phyloP scores from a whole-genome alignment of 2,329 filamentous ascomycete genomes.

The Paecilomyces dactylethromorphus region DNA sequence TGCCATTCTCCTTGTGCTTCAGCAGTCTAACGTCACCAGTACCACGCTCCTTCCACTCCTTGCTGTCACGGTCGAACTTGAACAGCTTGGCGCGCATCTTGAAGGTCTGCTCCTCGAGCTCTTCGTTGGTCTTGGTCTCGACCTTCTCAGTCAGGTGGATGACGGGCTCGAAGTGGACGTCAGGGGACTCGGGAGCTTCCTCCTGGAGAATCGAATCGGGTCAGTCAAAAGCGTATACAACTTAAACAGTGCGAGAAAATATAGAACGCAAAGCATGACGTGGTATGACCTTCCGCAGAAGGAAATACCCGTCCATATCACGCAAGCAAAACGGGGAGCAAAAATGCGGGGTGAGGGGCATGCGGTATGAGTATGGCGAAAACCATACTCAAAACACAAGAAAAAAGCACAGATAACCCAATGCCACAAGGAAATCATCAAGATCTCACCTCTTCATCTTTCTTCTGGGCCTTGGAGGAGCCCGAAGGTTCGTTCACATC shows the following conservation, averaged over 20 bases:
- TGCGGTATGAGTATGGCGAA: conserved; percentile 6
- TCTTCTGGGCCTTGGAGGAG: conserved; percentile 73
- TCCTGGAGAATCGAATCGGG: conserved; percentile 40
- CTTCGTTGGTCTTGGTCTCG: conserved; percentile 96
- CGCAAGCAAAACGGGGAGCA: background rate
- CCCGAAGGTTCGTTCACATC: conserved; percentile 82
- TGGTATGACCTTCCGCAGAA: background rate
- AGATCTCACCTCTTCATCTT: conserved; percentile 47
- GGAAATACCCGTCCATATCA: conserved; percentile 8
- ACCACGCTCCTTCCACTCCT: conserved; percentile 99
- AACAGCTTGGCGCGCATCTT: conserved; percentile 99
- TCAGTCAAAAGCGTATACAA: background rate
- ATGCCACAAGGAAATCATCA: background rate
- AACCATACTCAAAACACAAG: conserved; percentile 3
- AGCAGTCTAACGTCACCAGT: conserved; percentile 93
- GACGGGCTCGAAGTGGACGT: conserved; percentile 96
- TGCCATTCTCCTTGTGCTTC: conserved; percentile 98
- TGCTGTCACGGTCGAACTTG: conserved; percentile 86
- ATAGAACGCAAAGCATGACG: background rate
- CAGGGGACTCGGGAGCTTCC: conserved; percentile 76
- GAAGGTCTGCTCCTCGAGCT: conserved; percentile 94
- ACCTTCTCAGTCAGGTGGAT: conserved; percentile 95
- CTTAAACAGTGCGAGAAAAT: background rate
- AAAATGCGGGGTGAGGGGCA: background rate
- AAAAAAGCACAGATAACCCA: conserved; percentile 13